Evolutionary conservation across 169 alveolate genomes (phyloP).

Genomic region (Plasmodium coatneyi): DNA sequence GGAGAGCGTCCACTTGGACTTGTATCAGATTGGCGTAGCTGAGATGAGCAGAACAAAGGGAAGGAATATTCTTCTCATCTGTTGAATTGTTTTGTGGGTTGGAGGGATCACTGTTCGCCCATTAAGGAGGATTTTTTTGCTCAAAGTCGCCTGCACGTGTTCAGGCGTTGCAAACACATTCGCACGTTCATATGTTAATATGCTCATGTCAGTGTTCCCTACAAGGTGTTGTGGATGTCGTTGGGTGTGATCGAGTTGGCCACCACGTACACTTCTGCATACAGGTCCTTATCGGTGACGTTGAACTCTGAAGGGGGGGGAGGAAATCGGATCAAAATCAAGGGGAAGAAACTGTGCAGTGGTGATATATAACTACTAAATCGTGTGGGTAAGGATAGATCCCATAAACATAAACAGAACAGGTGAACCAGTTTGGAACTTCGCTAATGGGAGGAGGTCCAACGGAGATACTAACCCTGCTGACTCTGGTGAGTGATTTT

Average conservation of each 20-base stretch:
- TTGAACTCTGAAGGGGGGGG: constrained; percentile 9
- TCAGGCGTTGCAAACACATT: neutral
- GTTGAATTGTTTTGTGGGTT: neutral
- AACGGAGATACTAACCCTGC: constrained; percentile 20
- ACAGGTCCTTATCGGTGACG: constrained; percentile 33
- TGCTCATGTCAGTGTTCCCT: neutral
- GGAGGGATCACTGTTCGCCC: neutral
- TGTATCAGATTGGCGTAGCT: constrained; percentile 57
- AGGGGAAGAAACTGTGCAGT: neutral
- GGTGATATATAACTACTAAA: neutral
- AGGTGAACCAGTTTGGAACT: neutral
- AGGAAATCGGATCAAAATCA: neutral
- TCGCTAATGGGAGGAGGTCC: neutral
- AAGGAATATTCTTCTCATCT: neutral
- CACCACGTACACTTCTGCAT: constrained; percentile 60
- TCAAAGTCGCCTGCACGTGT: neutral
- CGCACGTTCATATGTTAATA: neutral
- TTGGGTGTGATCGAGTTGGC: constrained; percentile 60
- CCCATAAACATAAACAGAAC: neutral
- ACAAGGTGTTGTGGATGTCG: constrained; percentile 38
- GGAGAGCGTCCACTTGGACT: constrained; percentile 57
- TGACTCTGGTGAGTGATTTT: constrained; percentile 48
- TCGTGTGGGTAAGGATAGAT: neutral
- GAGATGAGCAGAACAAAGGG: neutral
- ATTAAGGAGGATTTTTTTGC: neutral